phyloP scores from a whole-genome alignment of 352 stramenopile species.

The Blastocystis sp. region DNA sequence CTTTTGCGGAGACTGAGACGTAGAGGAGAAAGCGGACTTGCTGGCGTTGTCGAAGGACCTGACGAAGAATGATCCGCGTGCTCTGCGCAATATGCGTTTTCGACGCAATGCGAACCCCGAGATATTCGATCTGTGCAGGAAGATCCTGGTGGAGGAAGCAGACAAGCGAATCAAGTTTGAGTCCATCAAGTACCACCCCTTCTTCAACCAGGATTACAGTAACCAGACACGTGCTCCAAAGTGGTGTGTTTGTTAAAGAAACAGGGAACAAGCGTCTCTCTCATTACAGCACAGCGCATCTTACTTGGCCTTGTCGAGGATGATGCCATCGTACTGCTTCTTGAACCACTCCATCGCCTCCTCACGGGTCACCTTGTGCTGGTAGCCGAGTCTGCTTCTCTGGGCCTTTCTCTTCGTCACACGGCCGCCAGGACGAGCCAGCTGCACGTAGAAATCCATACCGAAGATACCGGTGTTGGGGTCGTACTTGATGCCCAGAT shows the following conservation, averaged over 20 bases:
- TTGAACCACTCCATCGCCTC: conserved; percentile 68
- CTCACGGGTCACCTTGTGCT: too few relatives aligned
- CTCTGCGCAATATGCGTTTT: conserved; percentile 7
- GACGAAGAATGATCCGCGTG: background rate
- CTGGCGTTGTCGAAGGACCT: conserved; percentile 9
- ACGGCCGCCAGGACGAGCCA: too few relatives aligned
- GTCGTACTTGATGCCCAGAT: too few relatives aligned
- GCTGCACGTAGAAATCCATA: too few relatives aligned
- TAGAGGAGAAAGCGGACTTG: conserved; percentile 40
- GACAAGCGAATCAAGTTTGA: conserved; percentile 21
- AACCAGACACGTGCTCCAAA: background rate
- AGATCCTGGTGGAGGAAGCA: conserved; percentile 9
- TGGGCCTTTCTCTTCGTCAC: too few relatives aligned
- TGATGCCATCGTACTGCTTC: conserved; percentile 70
- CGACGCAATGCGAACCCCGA: background rate
- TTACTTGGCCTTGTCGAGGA: conserved; percentile 69
- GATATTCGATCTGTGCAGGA: conserved; percentile 1
- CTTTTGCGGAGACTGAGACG: background rate
- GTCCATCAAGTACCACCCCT: background rate
- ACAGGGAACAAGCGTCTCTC: background rate
- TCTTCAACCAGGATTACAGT: background rate
- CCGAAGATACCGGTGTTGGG: too few relatives aligned
- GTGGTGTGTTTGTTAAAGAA: background rate
- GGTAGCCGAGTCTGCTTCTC: too few relatives aligned
- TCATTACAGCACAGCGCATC: background rate